Conservation (phyloP, 164 flowering plant species). For the Paratinospora sagittata region DNA sequence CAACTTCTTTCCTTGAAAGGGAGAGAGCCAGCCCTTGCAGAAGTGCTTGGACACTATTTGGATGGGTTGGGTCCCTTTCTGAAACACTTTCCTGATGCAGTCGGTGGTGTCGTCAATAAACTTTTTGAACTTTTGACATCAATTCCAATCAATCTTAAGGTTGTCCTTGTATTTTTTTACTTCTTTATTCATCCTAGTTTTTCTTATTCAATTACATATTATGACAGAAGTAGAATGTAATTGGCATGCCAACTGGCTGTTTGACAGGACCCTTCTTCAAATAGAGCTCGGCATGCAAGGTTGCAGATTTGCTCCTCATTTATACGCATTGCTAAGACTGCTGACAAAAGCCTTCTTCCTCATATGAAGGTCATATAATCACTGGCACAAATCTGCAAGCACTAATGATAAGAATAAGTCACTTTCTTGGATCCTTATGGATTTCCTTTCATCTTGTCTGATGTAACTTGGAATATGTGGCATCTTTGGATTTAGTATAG, state of each 20-base stretch:
- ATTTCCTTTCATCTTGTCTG: no score
- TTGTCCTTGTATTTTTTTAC: constrained; percentile 15
- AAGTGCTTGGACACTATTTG: constrained; percentile 72
- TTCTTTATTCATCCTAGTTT: not conserved
- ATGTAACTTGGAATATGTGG: no score
- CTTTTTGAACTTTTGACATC: constrained; percentile 84
- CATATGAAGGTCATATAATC: constrained; percentile 77
- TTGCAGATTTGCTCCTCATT: constrained; percentile 94
- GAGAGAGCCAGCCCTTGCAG: constrained; percentile 73
- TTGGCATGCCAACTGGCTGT: constrained; percentile 11
- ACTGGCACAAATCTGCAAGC: not conserved
- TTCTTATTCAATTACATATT: not conserved
- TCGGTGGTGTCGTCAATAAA: constrained; percentile 79
- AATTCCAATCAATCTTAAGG: constrained; percentile 73
- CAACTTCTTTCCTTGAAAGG: constrained; percentile 79
- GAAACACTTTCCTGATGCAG: constrained; percentile 78
- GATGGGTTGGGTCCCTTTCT: constrained; percentile 84
- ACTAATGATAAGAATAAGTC: not conserved
- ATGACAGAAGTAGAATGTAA: not conserved
- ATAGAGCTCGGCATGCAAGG: constrained; percentile 73
- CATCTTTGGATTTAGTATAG: no score
- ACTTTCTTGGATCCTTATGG: not conserved
- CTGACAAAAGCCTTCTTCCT: constrained; percentile 82
- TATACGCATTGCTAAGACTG: constrained; percentile 79
- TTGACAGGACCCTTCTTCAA: constrained; percentile 81